Conservation (phyloP, 2,329 filamentous ascomycete species). For the Botrytis hyacinthi region DNA sequence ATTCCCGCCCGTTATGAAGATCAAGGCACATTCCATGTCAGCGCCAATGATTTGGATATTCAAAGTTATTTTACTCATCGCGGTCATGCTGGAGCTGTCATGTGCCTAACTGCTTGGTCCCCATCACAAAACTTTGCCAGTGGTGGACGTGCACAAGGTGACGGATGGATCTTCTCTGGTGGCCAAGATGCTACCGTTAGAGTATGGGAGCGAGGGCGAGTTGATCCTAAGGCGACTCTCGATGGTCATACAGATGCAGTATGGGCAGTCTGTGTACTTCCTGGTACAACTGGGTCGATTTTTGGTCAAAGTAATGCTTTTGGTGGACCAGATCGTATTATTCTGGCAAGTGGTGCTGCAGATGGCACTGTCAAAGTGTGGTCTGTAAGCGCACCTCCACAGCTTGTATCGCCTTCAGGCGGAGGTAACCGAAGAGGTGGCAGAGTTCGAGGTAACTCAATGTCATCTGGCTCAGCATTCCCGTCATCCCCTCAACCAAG, state of each 20-base stretch:
- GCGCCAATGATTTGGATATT: constrained; percentile 75
- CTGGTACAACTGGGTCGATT: constrained; percentile 74
- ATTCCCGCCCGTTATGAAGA: constrained; percentile 77
- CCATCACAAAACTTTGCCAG: constrained; percentile 86
- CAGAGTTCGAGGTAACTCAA: constrained; percentile 83
- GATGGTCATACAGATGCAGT: constrained; percentile 95
- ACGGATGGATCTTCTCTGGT: constrained; percentile 98
- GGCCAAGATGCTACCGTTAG: constrained; percentile 90
- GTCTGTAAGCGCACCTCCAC: constrained; percentile 89
- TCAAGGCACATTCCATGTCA: constrained; percentile 47
- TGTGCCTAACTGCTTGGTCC: constrained; percentile 82
- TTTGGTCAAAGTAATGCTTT: constrained; percentile 75
- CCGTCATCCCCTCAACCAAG: constrained; percentile 87
- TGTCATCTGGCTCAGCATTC: constrained; percentile 91
- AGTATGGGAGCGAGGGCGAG: constrained; percentile 91
- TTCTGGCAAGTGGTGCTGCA: constrained; percentile 87
- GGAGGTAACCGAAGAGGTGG: constrained; percentile 65
- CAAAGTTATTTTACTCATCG: constrained; percentile 93
- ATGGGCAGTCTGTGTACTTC: constrained; percentile 91
- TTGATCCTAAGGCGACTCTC: constrained; percentile 91
- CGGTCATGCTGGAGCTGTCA: constrained; percentile 87
- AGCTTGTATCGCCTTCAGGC: constrained; percentile 76
- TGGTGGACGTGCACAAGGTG: constrained; percentile 80
- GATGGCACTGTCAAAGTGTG: constrained; percentile 91
- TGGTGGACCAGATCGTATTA: constrained; percentile 78